Evolutionary conservation across 2,329 filamentous ascomycete species (phyloP), one percentile per base, ranked within the genome.

Genomic region (Fusarium nisikadoi): DNA sequence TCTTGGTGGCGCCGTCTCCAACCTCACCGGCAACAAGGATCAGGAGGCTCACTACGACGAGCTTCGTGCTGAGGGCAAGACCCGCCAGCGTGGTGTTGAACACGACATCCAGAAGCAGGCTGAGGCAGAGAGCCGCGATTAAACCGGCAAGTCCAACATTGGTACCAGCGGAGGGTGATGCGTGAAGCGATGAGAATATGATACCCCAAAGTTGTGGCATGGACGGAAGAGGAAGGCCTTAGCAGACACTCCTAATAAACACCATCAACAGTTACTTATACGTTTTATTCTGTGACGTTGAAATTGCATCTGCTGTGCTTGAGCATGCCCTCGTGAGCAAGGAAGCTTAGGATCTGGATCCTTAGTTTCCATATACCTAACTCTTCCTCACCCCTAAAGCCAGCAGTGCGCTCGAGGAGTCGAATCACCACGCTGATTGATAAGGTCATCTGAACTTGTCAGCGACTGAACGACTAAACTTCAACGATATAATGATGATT

Each of bases 51-150:
- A 90, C 79, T 92, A 90, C 78, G 85, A 93, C 80, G 80, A 86
- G 74, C 84, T 92, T 82, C 94, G 96, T 78, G 94, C 96, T 76
- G 83, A 89, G 72, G 95, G 94, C 72, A 97, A 96, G 90, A 93
- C 92, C 25, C 87, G 89, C 78, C 93, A 97, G 87, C 89, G 94
- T 25, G 93, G 94, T 54, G 94, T 92, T 3, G 94, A 97, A 87
- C 84, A 87, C 41, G 94, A 97, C 78, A 87, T 97, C 62, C 84
- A 92, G 82, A 95, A 94, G 88, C 85, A 93, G 85, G 88, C 85
- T 1, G 86, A 89, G 72, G 85, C 86, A 46, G 78, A 79, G 49
- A 67, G 63, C 43, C 62, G 47, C n/a, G 31, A 43, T 23, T 77
- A 75, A 66, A 57, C 29, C 23, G 41, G 35, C 20, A 19, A 23